Evolutionary conservation across 169 alveolate species (phyloP), one percentile per base, ranked within the genome.

Genomic region (Theileria sp.): DNA sequence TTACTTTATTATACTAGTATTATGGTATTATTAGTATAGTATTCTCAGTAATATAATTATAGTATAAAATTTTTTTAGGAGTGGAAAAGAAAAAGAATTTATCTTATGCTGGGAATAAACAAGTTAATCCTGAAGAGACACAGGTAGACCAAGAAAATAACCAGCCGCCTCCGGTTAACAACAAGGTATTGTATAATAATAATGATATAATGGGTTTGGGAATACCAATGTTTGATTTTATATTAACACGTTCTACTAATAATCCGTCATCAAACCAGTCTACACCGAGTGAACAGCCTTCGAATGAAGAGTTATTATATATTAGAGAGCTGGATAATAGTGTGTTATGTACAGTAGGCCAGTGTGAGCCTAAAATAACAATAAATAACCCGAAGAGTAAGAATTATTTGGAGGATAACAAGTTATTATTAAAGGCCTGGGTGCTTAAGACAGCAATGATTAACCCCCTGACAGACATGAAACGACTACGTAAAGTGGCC

Each of bases 301-400:
- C 87, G 6, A 49, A 79, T n/a, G 87, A 92, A 6, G 94, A 90
- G 75, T 90, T 90, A 61, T 68, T 90, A 32, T 88, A 88, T 12
- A 80, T 87, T 9, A 82, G 94, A 34, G 26, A 81, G 10, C 75
- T 86, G 30, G 49, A 72, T 17, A 75, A 80, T 50, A 85, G 74
- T 30, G 81, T 75, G 36, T 66, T 93, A 19, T 93, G 92, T 65
- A 91, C 97, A 56, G 96, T 93, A 21, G 96, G 96, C 12, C 96
- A 93, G 84, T 88, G 93, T 60, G 96, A 93, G 79, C 96, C 96
- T 21, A 85, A 89, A n/a, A 67, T 93, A 12, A 95, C 91, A 72
- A 88, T 93, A 25, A 94, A 90, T 13, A 75, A 92, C 26, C 95
- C 96, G 34, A 78, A 86, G 51, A 86, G 93, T 10, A 92, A 92